Evolutionary conservation across 768 basidiomycete genomes (phyloP), one percentile per base, ranked within the genome.

Genomic region (Lactarius pseudohatsudake): DNA sequence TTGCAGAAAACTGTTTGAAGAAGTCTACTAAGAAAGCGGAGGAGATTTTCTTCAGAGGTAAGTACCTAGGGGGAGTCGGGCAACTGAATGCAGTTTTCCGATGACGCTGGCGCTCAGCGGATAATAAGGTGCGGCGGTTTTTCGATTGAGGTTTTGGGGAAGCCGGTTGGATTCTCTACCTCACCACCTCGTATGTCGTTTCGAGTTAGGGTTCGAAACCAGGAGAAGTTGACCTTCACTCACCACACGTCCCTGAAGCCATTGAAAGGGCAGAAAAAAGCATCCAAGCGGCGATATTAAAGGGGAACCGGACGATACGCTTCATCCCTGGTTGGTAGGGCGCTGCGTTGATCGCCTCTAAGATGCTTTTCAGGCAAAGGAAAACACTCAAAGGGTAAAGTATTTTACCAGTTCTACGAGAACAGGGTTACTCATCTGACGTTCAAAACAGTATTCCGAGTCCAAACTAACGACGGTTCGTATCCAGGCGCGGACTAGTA

Each of bases 401-500:
- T 20, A 30, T 62, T 40, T 28, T 36, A 18, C 60, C 28, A 16
- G 38, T 38, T 41, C 28, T 55, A 8, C 18, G 20, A 9, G 32
- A 61, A 7, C 47, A 50, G n/a, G n/a, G n/a, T n/a, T n/a, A n/a
- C n/a, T n/a, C 16, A 5, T 36, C 40, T 54, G 13, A 30, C n/a
- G 22, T 32, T 34, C 34, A 34, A 34, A 34, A 34, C 1, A 7
- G 34, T 9, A 26, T 47, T 22, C 53, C 30, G 61, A n/a, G 18
- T 41, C 40, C 38, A 28, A 62, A 55, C 16, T 55, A n/a, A 40
- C 26, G 50, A 13, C 38, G 26, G 22, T n/a, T 16, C 7, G 61
- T 4, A 20, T 20, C 9, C 26, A 54, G 53, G 18, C 61, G 61
- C 61, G 61, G 53, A 62, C 61, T 30, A 38, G 20, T n/a, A 62